phyloP scores from a whole-genome alignment of 345 rosid species.

The Ceriops zippeliana region DNA sequence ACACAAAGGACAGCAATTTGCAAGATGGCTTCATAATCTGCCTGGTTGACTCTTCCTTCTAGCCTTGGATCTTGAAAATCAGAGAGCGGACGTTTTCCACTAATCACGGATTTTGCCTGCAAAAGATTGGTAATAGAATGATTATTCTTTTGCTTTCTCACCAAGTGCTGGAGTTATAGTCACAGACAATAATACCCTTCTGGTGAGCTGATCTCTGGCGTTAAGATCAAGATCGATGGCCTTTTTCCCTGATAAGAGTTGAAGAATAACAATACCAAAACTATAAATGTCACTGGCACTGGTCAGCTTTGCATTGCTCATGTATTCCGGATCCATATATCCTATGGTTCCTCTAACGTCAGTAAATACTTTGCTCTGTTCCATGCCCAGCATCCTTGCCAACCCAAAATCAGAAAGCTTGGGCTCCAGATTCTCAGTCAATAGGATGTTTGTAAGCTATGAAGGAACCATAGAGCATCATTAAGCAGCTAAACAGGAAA shows the following conservation, averaged over 20 bases:
- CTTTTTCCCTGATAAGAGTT: slow-evolving; percentile 59
- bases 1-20: slow-evolving; percentile 48
- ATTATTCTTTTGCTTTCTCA: neutral
- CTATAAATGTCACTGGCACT: slow-evolving; percentile 65
- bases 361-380: slow-evolving; percentile 69
- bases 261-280: slow-evolving; percentile 62
- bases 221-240: slow-evolving; percentile 58
- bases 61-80: slow-evolving; percentile 53
- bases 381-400: slow-evolving; percentile 63
- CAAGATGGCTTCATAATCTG: slow-evolving; percentile 45
- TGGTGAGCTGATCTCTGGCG: slow-evolving; percentile 61
- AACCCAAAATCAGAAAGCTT: slow-evolving; percentile 68
- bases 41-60: slow-evolving; percentile 31
- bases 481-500: neutral
- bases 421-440: slow-evolving; percentile 52
- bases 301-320: slow-evolving; percentile 64
- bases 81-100: slow-evolving; percentile 37
- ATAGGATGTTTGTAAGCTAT: slow-evolving; percentile 68
- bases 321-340: slow-evolving; percentile 72
- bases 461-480: neutral
- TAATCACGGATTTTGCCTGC: slow-evolving; percentile 49
- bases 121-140: neutral
- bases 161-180: neutral
- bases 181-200: slow-evolving; percentile 38
- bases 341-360: slow-evolving; percentile 78